Evolutionary conservation across 129 eudicot genomes (phyloP).

Genomic region (Scalesia atractyloides): DNA sequence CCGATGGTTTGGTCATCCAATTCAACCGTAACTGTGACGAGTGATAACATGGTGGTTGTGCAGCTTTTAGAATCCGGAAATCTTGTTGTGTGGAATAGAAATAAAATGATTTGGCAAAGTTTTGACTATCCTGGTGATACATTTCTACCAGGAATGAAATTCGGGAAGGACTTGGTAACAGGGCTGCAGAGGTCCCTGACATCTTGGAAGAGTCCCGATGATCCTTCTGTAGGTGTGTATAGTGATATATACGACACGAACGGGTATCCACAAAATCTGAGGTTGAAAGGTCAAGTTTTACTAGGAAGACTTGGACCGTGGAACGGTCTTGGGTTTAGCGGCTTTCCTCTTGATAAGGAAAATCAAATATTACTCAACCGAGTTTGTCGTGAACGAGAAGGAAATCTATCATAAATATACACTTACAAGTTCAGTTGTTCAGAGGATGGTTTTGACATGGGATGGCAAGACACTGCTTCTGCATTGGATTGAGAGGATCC

Average conservation of each 20-base stretch:
- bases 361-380: constrained; percentile 3
- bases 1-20: constrained; percentile 20
- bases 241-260: constrained; percentile 22
- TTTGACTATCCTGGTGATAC: constrained; percentile 52
- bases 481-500: constrained; percentile 39
- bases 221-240: constrained; percentile 53
- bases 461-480: constrained; percentile 16
- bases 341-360: neutral
- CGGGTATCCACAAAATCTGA: constrained; percentile 45
- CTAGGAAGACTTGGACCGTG: constrained; percentile 44
- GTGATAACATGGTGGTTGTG: constrained; percentile 20
- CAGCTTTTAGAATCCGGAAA: constrained; percentile 41
- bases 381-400: constrained; percentile 17
- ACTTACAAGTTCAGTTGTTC: constrained; percentile 17
- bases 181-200: constrained; percentile 28
- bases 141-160: constrained; percentile 38
- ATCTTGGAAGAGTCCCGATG: constrained; percentile 56
- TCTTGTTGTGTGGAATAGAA: constrained; percentile 29
- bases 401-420: constrained; percentile 32
- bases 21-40: neutral
- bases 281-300: constrained; percentile 6
- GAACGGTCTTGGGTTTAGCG: constrained; percentile 49
- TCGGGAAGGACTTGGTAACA: constrained; percentile 34
- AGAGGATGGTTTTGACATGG: constrained; percentile 37
- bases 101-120: constrained; percentile 44